Evolutionary conservation across 441 rosid genomes (phyloP), one percentile per base, ranked within the genome.

Genomic region (Eutrema salsugineum): DNA sequence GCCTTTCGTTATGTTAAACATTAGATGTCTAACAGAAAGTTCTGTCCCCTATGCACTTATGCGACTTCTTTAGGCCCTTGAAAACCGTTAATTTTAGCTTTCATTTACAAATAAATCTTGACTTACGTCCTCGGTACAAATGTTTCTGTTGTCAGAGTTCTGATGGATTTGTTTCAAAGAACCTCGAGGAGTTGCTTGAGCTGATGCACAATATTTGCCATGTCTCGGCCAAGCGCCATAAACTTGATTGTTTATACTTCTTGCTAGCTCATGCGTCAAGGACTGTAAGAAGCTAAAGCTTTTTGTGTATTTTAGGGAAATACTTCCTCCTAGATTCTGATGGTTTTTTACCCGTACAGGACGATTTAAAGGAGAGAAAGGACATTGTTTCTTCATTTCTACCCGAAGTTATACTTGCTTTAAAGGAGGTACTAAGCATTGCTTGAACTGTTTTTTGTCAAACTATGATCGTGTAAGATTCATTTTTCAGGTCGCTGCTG

Each of bases 171-270:
- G 76, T 84, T 61, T 80, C 92, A 22, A 84, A 91, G 51, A 77
- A 80, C 66, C 79, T 89, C 17, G 85, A 87, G 77, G 87, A 90
- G 75, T 66, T 95, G 79, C 88, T 86, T 58, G 81, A 72, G 60
- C 86, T 88, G 35, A 88, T 95, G 97, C 82, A 86, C 48, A 87
- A 90, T 73, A 86, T 86, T 69, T 89, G 94, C 75, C 98, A 95
- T 83, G 91, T 92, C 74, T 92, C 97, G 74, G 98, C 98, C 39
- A 95, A 85, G 84, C 88, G 88, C 42, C 90, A 92, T 73, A 89
- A 97, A 70, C 97, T 95, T 63, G 95, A 93, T 63, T 95, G 99
- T 78, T 83, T 95, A 77, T 84, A 95, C 84, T 81, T 82, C 82
- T 76, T 95, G 14, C 82, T 89, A 68, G 91, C 82, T 58, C 81